Base-by-base conservation (phyloP, 106 monocot species). In the Allium fistulosum region DNA sequence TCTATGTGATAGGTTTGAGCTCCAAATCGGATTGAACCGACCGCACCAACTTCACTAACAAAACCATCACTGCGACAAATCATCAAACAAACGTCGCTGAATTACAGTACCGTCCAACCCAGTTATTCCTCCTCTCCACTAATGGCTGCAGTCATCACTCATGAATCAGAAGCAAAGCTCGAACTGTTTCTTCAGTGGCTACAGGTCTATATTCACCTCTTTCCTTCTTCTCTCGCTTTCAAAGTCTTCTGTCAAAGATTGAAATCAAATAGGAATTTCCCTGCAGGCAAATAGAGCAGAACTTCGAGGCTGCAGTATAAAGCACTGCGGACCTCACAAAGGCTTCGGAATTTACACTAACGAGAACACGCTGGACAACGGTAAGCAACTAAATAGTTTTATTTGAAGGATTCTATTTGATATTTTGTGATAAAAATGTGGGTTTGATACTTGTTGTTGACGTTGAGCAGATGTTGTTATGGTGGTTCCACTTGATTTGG, bases 401-500 rank as follows among this genome's bases (percentile, higher is more conserved):
- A 5, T 37, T 37, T 37, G 37, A 37, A 37, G 37, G 37, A 37
- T 37, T 37, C 37, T 37, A 37, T 37, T 37, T 37, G 5, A 37
- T 37, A 37, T 37, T 37, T 37, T 37, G 37, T 37, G 37, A 37
- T 37, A 37, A 4, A 37, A 37, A 37, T 1, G 37, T 37, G 37
- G 37, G 52, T 17, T 7, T 9, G 8, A 7, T 48, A 17, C 11
- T 66, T 28, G 49, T 11, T 16, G 15, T 59, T 14, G 12, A 50
- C 61, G 22, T 74, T 7, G 48, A 14, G 64, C 47, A 82, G 94
- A 82, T 52, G 80, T 92, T 57, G 82, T 82, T 12, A 87, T 97
- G 97, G 92, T 87, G 61, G 87, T 92, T 46, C 97, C 97, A 46
- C 89, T 97, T 53, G 87, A 92, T 71, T 80, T 97, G 28, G 89